Base-by-base conservation (phyloP, 179 eudicot species). In the Amaranthus tricolor region DNA sequence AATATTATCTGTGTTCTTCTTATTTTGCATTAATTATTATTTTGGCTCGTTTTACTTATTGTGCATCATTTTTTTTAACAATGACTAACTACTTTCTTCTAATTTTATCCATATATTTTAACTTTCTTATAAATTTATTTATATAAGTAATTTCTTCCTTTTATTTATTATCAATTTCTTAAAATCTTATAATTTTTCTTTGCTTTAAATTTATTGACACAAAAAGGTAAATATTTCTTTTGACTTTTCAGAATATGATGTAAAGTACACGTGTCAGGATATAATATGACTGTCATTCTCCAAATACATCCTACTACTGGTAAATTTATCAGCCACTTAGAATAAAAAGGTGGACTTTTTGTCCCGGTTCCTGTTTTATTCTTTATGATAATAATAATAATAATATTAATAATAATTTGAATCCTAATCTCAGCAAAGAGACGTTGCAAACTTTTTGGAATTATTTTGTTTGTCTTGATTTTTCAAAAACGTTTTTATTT, bases 401-500 rank as follows among this genome's bases (percentile, higher is more conserved):
- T 31, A 31, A n/a, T n/a, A n/a, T n/a, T n/a, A n/a, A n/a, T n/a
- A n/a, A n/a, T 0, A 31, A 31, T 87, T 87, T 88, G 86, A 89
- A 71, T 76, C 80, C 71, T 85, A 80, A 76, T 80, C 83, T 82
- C 69, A 79, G 73, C 77, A 81, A 81, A 90, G 97, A 91, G 97
- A 88, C 97, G 97, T 91, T 91, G 76, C 78, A 67, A 79, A 55
- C 40, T 53, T 79, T 85, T 88, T 87, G 67, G 79, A 86, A 45
- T 81, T 75, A 56, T 69, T 82, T 53, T 65, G 57, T 19, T 57
- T 66, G 48, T 68, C 77, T 45, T 62, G 47, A 62, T 57, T 74
- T 69, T 76, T 47, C 19, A 58, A 73, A 72, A 60, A 47, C 9
- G 20, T 17, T 79, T 58, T 66, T 47, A 44, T 65, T 58, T 53